phyloP scores from a whole-genome alignment of 1,284 basidiomycete species.

The Moesziomyces antarcticus region DNA sequence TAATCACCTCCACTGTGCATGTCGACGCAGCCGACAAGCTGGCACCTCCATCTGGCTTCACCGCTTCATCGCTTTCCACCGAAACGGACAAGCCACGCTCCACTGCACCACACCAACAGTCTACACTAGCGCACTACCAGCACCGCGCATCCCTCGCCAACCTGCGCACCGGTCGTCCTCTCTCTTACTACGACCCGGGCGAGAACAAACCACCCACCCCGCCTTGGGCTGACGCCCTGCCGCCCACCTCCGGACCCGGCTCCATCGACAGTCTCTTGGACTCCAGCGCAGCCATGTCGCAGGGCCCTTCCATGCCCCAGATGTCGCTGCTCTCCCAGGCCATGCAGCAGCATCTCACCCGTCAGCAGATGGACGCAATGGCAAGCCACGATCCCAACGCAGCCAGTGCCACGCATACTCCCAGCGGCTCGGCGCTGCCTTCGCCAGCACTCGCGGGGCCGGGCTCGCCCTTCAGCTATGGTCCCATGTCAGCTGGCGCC shows the following conservation, averaged over 20 bases:
- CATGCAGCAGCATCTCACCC: slow-evolving; percentile 50
- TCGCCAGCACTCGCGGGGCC: slow-evolving; percentile 33
- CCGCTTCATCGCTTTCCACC: too few species aligned
- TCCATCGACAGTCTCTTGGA: slow-evolving; percentile 10
- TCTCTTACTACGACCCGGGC: slow-evolving; percentile 38
- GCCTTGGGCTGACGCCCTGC: slow-evolving; percentile 19
- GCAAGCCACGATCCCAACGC: slow-evolving; percentile 7
- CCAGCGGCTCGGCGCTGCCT: slow-evolving; percentile 33
- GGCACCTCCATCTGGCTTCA: not conserved
- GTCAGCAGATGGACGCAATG: slow-evolving; percentile 34
- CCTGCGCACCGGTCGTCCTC: slow-evolving; percentile 10
- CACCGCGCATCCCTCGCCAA: not conserved
- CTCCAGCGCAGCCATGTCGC: slow-evolving; percentile 32
- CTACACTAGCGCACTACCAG: not conserved
- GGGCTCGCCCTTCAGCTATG: slow-evolving; percentile 23
- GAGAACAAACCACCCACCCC: slow-evolving; percentile 39
- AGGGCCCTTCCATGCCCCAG: slow-evolving; percentile 27
- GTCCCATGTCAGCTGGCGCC: slow-evolving; percentile 5
- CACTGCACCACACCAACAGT: not conserved
- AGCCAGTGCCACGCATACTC: slow-evolving; percentile 22
- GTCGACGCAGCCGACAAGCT: not conserved
- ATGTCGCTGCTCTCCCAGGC: slow-evolving; percentile 52
- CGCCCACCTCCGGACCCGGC: slow-evolving; percentile 8
- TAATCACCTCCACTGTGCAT: slow-evolving; percentile 1
- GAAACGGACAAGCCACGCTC: not conserved